phyloP scores from a whole-genome alignment of 1,139 yeast species.

The Taiozyma onychis region DNA sequence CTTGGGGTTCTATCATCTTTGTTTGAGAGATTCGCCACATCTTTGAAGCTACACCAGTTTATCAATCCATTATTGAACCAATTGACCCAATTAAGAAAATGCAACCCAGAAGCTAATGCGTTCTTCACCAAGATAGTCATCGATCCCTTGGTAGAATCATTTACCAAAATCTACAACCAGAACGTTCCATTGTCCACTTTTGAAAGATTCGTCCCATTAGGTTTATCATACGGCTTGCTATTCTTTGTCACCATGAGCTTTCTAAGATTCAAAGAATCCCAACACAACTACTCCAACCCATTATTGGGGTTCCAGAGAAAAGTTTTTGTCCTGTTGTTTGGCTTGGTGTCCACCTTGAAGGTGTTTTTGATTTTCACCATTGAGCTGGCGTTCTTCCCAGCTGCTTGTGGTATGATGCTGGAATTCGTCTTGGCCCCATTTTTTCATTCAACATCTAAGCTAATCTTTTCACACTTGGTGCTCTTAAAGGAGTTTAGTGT shows the following conservation, averaged over 20 bases:
- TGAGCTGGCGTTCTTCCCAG: conserved; percentile 80
- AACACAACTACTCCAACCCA: conserved; percentile 35
- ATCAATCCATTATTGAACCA: not conserved
- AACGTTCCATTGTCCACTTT: conserved; percentile 19
- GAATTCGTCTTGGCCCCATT: conserved; percentile 66
- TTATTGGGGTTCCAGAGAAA: conserved; percentile 43
- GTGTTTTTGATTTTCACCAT: conserved; percentile 70
- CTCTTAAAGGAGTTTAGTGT: conserved; percentile 18
- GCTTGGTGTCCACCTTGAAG: conserved; percentile 57
- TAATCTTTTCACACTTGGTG: conserved; percentile 27
- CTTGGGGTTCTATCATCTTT: not conserved
- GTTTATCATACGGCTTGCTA: conserved; percentile 36
- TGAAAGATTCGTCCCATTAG: conserved; percentile 31
- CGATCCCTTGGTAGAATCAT: conserved; percentile 21
- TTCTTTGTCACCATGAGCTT: conserved; percentile 27
- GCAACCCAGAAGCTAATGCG: not conserved
- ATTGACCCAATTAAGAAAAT: not conserved
- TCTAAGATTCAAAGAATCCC: conserved; percentile 32
- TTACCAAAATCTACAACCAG: conserved; percentile 24
- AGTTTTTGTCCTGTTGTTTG: conserved; percentile 47
- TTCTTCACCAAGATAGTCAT: conserved; percentile 3
- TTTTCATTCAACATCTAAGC: conserved; percentile 21
- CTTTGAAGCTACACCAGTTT: conserved; percentile 1
- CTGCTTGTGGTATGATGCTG: conserved; percentile 75
- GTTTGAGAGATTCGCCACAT: not conserved